These are phyloP conservation scores for Zygnema circumcarinatum DNA, from an alignment of 139 green algal genomes.

Conservation along the genomic window DNA sequence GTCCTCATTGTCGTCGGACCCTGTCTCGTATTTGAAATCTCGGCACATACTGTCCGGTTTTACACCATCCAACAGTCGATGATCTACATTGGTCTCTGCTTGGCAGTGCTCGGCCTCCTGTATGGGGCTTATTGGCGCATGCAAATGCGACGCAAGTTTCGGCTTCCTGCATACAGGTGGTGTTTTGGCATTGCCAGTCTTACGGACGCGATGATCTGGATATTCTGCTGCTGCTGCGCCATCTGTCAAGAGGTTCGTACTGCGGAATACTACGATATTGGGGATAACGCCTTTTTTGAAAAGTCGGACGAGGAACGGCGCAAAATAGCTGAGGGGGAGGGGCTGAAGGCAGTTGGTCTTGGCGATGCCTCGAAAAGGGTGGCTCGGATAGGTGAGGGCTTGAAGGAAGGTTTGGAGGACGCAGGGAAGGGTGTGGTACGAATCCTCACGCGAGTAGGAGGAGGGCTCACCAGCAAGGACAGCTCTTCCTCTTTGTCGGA, in stretches of 20 bases:
- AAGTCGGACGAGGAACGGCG: neutral
- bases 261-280: conserved; percentile 37
- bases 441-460: neutral
- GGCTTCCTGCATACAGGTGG: conserved; percentile 25
- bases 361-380: neutral
- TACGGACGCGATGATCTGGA: conserved; percentile 10
- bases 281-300: conserved; percentile 17
- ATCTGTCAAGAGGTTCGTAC: conserved; percentile 50
- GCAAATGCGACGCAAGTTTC: conserved; percentile 28
- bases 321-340: neutral
- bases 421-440: neutral
- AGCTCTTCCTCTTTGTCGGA: neutral
- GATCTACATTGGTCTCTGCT: neutral
- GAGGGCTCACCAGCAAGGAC: neutral
- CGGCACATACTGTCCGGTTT: conserved; percentile 17
- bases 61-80: neutral
- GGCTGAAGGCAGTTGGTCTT: neutral
- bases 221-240: conserved; percentile 37
- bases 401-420: neutral
- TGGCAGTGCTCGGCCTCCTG: conserved; percentile 36
- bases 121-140: conserved; percentile 52
- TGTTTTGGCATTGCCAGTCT: neutral
- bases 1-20: conserved; percentile 34
- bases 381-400: neutral
- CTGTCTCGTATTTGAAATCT: conserved; percentile 34